A percentile compares a stretch with the other conserved stretches of the same genome.
Evolutionary conservation across 352 stramenopile species (phyloP).

Genomic region (Phytophthora citrophthora): DNA sequence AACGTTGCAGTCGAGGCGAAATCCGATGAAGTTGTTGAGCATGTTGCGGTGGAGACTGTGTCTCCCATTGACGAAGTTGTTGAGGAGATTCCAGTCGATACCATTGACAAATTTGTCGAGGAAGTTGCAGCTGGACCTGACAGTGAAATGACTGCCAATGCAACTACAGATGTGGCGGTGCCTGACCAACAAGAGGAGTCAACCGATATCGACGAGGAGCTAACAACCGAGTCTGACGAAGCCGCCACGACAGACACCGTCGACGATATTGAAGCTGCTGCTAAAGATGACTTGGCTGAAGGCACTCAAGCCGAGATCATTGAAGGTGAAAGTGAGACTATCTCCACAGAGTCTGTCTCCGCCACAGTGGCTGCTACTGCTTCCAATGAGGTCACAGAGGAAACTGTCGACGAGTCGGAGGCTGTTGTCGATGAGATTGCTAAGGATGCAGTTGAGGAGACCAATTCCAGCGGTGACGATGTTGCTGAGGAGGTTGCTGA

Average conservation of each 20-base stretch:
- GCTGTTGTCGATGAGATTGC: not conserved
- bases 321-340: not conserved
- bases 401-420: not conserved
- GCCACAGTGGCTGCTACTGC: not conserved
- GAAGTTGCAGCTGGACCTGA: not conserved
- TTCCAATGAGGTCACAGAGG: no score
- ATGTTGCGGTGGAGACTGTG: conserved; percentile 2
- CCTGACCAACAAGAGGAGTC: not conserved
- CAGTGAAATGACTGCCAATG: not conserved
- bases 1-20: not conserved
- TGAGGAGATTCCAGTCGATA: not conserved
- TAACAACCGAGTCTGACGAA: not conserved
- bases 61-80: not conserved
- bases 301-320: not conserved
- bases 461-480: conserved; percentile 2
- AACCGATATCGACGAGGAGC: not conserved
- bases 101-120: not conserved
- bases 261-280: not conserved
- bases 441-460: not conserved
- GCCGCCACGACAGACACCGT: not conserved
- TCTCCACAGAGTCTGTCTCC: no score
- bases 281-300: not conserved
- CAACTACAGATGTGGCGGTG: not conserved
- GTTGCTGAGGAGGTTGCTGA: not conserved
- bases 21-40: not conserved